Conservation (phyloP, 768 basidiomycete genomes). For the Kwoniella sp. region DNA sequence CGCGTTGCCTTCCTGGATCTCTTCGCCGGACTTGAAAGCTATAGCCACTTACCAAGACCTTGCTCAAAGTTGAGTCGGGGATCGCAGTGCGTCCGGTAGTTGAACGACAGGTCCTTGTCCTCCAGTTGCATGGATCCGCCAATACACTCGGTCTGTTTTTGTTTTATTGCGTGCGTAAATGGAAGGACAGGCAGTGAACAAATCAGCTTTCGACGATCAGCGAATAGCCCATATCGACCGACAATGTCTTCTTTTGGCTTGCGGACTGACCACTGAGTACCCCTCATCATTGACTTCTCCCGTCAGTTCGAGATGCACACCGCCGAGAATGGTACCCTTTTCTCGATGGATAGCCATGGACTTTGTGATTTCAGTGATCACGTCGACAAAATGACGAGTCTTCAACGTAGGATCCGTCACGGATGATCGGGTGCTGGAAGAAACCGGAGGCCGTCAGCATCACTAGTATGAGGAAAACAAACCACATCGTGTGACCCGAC, state of each 20-base stretch:
- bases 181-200: not conserved
- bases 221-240: not conserved
- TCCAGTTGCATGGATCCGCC: constrained; percentile 94
- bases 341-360: constrained; percentile 78
- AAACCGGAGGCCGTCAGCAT: not conserved
- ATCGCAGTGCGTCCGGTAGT: constrained; percentile 95
- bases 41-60: constrained; percentile 69
- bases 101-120: constrained; percentile 83
- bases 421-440: constrained; percentile 75
- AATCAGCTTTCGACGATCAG: too few relatives aligned
- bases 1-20: not conserved
- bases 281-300: constrained; percentile 88
- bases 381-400: constrained; percentile 80
- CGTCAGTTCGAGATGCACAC: constrained; percentile 87
- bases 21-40: not conserved
- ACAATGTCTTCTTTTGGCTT: not conserved
- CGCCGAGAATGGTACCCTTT: constrained; percentile 72
- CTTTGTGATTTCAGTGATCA: constrained; percentile 81
- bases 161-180: too few relatives aligned
- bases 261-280: constrained; percentile 67
- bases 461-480: not conserved
- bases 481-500: not conserved
- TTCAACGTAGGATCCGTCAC: constrained; percentile 70
- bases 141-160: constrained; percentile 82
- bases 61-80: constrained; percentile 93